These are phyloP conservation scores for Cryptomeria japonica DNA, from an alignment of 75 land plant genomes.

Conservation along the genomic window DNA sequence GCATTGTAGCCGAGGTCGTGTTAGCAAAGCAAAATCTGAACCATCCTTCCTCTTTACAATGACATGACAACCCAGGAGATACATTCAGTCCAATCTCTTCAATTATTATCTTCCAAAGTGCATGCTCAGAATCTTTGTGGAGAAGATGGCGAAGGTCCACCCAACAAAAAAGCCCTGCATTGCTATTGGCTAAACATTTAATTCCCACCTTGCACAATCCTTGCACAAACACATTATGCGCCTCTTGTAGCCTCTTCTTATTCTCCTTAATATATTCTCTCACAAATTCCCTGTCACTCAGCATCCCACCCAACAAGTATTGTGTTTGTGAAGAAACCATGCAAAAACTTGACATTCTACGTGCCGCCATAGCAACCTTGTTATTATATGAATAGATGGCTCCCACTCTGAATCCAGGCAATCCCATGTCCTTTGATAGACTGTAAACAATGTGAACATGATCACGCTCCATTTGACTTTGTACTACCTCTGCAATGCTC, in stretches of 20 bases:
- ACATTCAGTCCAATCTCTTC: too few relatives aligned
- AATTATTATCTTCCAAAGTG: constrained; percentile 53
- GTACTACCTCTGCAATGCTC: too few relatives aligned
- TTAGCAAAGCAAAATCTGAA: constrained; percentile 78
- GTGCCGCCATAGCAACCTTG: too few relatives aligned
- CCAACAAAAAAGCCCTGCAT: constrained; percentile 54
- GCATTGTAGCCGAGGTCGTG: not conserved
- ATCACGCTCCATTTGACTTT: not conserved
- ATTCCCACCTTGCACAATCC: constrained; percentile 48
- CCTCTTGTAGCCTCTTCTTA: too few relatives aligned
- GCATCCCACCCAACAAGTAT: too few relatives aligned
- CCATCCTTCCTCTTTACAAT: constrained; percentile 69
- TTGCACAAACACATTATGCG: constrained; percentile 17
- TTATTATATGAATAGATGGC: too few relatives aligned
- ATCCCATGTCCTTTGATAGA: constrained; percentile 45
- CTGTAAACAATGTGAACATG: constrained; percentile 30
- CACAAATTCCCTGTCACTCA: too few relatives aligned
- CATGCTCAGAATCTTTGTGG: constrained; percentile 37
- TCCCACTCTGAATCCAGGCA: constrained; percentile 20
- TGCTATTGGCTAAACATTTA: constrained; percentile 31
- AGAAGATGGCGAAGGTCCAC: too few relatives aligned
- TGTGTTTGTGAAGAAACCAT: too few relatives aligned
- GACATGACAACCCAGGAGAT: too few relatives aligned
- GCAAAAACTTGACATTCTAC: too few relatives aligned
- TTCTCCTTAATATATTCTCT: too few relatives aligned